These are phyloP conservation scores for Bromus sterilis DNA, from an alignment of 176 grass and related monocot species.

Conservation along the genomic window DNA sequence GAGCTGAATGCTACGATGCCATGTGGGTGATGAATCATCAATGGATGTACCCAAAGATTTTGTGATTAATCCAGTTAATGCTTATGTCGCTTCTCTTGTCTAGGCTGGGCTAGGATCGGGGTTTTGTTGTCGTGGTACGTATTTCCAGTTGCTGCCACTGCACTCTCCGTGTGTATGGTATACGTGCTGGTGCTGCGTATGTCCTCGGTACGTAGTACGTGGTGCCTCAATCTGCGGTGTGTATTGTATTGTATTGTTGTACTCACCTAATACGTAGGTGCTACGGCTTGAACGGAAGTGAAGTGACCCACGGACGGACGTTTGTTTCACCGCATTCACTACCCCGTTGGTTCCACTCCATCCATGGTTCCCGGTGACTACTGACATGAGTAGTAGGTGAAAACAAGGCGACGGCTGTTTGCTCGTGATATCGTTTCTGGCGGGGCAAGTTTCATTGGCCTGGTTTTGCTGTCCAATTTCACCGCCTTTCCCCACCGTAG, in stretches of 20 bases:
- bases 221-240: background rate
- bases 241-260: background rate
- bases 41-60: background rate
- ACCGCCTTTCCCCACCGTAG: background rate
- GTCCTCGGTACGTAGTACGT: background rate
- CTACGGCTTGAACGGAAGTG: background rate
- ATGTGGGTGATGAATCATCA: background rate
- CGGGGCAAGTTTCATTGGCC: background rate
- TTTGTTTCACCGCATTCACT: background rate
- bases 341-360: background rate
- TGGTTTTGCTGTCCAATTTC: background rate
- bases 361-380: background rate
- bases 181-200: background rate
- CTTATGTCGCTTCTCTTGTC: background rate
- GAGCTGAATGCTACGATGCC: too few relatives aligned
- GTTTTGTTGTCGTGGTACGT: background rate
- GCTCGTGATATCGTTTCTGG: background rate
- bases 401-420: background rate
- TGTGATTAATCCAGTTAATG: constrained; percentile 9
- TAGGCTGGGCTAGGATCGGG: too few relatives aligned
- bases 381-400: background rate
- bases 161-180: too few relatives aligned
- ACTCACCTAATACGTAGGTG: background rate
- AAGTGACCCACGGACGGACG: background rate
- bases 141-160: background rate